These are phyloP conservation scores for Daldinia decipiens DNA, from an alignment of 495 filamentous ascomycete species.

Conservation along the genomic window DNA sequence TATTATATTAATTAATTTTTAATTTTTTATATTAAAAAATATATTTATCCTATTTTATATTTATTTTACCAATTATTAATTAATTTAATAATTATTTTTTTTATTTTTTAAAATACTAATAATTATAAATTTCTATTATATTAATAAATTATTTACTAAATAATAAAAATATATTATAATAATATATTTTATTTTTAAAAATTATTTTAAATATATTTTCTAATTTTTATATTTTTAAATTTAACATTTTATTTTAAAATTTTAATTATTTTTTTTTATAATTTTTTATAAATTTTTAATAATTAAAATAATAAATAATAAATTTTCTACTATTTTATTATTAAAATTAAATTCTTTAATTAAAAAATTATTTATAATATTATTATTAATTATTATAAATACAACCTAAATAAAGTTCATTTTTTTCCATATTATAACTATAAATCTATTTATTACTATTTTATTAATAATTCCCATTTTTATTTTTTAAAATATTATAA, in stretches of 20 bases:
- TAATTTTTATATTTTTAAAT: background rate
- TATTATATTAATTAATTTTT: background rate
- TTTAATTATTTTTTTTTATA: background rate
- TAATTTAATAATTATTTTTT: background rate
- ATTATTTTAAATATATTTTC: background rate
- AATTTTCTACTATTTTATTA: no score
- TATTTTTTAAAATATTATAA: no score
- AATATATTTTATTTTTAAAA: background rate
- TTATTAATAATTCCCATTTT: no score
- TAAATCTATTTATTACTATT: no score
- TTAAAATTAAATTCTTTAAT: no score
- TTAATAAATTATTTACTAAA: background rate
- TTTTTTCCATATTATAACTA: no score
- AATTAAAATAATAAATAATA: no score
- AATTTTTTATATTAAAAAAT: background rate
- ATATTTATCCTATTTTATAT: background rate
- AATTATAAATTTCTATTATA: background rate
- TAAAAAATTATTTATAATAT: no score
- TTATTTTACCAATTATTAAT: background rate
- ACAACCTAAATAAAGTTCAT: no score
- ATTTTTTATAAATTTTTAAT: no score
- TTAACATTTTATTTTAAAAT: background rate
- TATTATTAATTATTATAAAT: no score
- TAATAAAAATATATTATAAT: constrained; percentile 1
- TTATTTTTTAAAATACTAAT: background rate